Conservation (phyloP, 169 alveolate genomes). For the Perkinsus marinus region DNA sequence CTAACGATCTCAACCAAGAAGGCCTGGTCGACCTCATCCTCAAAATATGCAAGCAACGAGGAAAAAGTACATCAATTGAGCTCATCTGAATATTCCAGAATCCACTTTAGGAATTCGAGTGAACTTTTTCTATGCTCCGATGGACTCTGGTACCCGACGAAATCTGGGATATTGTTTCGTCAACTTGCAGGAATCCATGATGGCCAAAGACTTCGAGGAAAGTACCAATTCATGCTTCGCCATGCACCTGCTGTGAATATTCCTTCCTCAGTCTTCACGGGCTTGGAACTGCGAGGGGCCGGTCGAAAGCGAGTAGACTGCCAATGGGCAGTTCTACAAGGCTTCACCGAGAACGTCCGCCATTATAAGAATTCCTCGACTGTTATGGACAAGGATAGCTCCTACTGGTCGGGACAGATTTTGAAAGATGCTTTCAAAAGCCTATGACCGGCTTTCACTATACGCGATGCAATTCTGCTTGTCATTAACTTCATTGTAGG, state of each 20-base stretch:
- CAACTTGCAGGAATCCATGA: not conserved
- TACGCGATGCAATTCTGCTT: too few relatives aligned
- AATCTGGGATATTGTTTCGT: not conserved
- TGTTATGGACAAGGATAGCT: not conserved
- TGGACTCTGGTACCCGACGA: not conserved
- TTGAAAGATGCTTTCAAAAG: too few relatives aligned
- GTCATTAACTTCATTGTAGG: not conserved
- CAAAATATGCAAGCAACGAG: not conserved
- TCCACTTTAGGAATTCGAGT: not conserved
- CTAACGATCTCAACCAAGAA: not conserved
- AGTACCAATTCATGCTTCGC: not conserved
- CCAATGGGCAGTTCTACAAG: not conserved
- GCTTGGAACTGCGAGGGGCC: not conserved
- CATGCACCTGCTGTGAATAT: not conserved
- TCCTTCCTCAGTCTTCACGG: not conserved
- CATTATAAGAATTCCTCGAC: not conserved
- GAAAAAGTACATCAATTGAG: not conserved
- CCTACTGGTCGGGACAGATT: not conserved
- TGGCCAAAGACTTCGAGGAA: not conserved
- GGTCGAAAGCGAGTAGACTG: not conserved
- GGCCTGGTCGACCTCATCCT: not conserved
- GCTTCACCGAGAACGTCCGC: not conserved
- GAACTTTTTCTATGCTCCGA: not conserved
- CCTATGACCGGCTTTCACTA: too few relatives aligned
- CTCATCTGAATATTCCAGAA: not conserved